Base-by-base conservation (phyloP, 805 yeast genomes). In the Metschnikowia anglica region DNA sequence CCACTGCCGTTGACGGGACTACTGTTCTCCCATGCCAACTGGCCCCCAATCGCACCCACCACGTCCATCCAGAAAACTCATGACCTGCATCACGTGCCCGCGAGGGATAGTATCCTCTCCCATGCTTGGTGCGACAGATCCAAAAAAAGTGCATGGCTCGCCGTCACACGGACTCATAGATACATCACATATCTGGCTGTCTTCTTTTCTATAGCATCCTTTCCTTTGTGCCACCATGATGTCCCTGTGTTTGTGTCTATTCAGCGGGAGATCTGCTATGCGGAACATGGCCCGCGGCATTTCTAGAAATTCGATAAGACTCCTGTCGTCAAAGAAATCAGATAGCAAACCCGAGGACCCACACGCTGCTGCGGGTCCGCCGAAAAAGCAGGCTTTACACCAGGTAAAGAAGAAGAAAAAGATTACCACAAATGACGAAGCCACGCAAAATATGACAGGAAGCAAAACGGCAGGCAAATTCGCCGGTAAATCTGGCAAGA, bases 301-400 rank as follows among this genome's bases (percentile, higher is more conserved):
- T 21, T 30, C 37, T 11, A 40, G 44, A 15, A 20, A 30, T 3
- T 33, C 46, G 7, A 34, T 42, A 18, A 31, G 54, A 23, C 47
- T 25, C 17, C 51, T 44, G 53, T 49, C 49, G 25, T 46, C 53
- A 12, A 51, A 51, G 35, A 51, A 51, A 34, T 37, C 54, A 10
- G 51, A 42, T 24, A 41, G 33, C 24, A 43, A 44, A 13, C 24
- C 41, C 13, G 34, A 37, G 17, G 51, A 47, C 21, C 33, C 38
- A n/a, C 39, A 18, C 2, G 37, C 35, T 11, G 13, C 48, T 11
- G 13, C 48, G 19, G n/a, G 44, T 6, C 28, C 46, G 5, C 41
- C 41, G 6, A 12, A 26, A 5, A 34, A 45, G 15, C 39, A 44
- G 36, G 34, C 43, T 13, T 30, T 43, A n/a, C 19, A 39, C 13